These are phyloP conservation scores for Cryphonectria japonica DNA, from an alignment of 2,329 filamentous ascomycete species.

Conservation along the genomic window DNA sequence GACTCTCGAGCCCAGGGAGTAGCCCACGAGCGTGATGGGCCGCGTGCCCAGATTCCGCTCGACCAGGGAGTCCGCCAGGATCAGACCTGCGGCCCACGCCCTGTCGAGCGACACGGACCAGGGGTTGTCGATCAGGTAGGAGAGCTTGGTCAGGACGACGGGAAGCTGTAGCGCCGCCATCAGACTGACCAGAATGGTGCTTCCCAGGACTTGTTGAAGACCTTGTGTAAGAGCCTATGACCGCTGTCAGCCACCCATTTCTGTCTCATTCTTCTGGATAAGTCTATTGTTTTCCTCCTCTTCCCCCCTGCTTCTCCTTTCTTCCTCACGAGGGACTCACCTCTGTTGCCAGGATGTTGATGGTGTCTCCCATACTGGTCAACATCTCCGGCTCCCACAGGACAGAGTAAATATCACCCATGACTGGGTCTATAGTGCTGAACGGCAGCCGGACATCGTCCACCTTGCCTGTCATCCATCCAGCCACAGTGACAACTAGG, in stretches of 20 bases:
- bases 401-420: conserved; percentile 97
- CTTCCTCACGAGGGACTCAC: conserved; percentile 52
- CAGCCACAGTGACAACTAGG: conserved; percentile 90
- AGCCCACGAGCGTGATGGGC: conserved; percentile 91
- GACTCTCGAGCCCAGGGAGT: conserved; percentile 88
- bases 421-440: conserved; percentile 94
- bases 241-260: conserved; percentile 11
- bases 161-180: conserved; percentile 96
- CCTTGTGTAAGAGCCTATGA: conserved; percentile 89
- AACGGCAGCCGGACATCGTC: conserved; percentile 95
- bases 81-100: conserved; percentile 84
- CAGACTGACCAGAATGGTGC: conserved; percentile 81
- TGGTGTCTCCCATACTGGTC: conserved; percentile 95
- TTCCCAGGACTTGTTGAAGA: conserved; percentile 91
- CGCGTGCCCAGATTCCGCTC: conserved; percentile 89
- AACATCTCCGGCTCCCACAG: conserved; percentile 99
- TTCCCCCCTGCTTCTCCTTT: background rate
- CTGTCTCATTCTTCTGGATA: conserved; percentile 12
- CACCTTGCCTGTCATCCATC: conserved; percentile 98
- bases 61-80: conserved; percentile 91
- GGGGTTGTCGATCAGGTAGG: conserved; percentile 96
- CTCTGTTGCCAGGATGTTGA: conserved; percentile 97
- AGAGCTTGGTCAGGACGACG: conserved; percentile 87
- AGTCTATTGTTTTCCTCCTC: too few relatives aligned
- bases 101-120: conserved; percentile 96